Base-by-base conservation (phyloP, 2,329 filamentous ascomycete genomes). In the Geosmithia morbida region DNA sequence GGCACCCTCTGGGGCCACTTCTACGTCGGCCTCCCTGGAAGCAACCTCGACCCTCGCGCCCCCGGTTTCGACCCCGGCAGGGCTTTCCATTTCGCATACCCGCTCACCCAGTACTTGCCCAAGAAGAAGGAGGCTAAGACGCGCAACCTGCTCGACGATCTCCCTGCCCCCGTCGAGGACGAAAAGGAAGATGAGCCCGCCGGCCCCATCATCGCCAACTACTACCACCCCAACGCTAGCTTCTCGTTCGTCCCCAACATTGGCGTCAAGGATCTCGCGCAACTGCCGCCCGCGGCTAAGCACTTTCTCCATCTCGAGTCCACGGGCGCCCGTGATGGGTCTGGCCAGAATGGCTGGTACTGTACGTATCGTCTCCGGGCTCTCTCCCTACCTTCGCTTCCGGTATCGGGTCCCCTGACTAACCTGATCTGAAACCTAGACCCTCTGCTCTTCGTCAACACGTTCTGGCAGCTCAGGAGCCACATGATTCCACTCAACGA, bases 1-100 rank as follows among this genome's bases (percentile, higher is more conserved):
- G 88, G 87, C 33, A 96, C 90, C 1, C 75, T 98, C 10, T 96
- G 87, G 81, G 90, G 86, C 2, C 92, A 98, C 63, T 94, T 97
- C 65, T 95, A 88, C 57, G 70, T 97, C 51, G 87, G 80, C 11
- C 77, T 94, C 53, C 68, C 80, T 10, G 90, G 89, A 47, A 77
- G 78, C 50, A 72, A 77, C 48, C 68, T 95, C 30, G 90, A 97
- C 57, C 90, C 90, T 2, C 74, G 74, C 10, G 74, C 78, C 48
- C 69, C 79, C 1, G 73, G 72, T 49, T 98, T 87, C 62, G 85
- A 94, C 60, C 68, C 79, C 0, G 73, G 75, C 8, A 83, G 78
- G 50, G 89, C 92, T 2, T 87, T 87, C 58, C 81, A 94, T 61
- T 94, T 95, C 61, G 71, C 81, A 45, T 83, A 85, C 53, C 87